These are phyloP conservation scores for Rubia peregrina DNA, from an alignment of 305 asterid species.

Conservation along the genomic window DNA sequence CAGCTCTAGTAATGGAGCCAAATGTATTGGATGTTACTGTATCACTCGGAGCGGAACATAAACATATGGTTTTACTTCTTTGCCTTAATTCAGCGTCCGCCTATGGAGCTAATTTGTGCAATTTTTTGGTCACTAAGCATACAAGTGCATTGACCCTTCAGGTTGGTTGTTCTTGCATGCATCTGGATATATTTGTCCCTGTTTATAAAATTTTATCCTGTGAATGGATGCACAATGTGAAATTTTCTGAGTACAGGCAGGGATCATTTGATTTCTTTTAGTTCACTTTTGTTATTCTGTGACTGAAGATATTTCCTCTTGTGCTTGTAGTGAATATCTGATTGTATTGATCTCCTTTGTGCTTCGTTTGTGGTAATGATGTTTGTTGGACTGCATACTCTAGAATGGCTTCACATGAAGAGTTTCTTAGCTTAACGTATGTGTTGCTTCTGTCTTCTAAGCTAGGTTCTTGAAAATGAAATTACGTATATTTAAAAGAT, in stretches of 20 bases:
- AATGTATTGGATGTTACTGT: constrained; percentile 50
- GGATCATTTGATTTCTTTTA: neutral
- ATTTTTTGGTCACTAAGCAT: constrained; percentile 92
- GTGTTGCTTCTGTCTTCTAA: neutral
- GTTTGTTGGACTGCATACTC: neutral
- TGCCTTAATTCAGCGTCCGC: constrained; percentile 75
- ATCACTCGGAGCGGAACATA: constrained; percentile 51
- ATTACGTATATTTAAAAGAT: neutral
- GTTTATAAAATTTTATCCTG: neutral
- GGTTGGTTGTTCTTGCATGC: constrained; percentile 35
- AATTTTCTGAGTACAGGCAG: neutral
- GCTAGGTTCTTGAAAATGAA: neutral
- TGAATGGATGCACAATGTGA: neutral
- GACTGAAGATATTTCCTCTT: neutral
- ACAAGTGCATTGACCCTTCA: constrained; percentile 96
- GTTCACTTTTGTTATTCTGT: neutral
- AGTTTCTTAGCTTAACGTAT: neutral
- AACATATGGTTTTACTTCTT: constrained; percentile 65
- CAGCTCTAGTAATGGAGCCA: constrained; percentile 72
- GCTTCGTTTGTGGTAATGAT: neutral
- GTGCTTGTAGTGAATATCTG: neutral
- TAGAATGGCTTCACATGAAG: neutral
- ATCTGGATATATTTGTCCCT: neutral
- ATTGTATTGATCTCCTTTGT: neutral
- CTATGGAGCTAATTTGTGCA: constrained; percentile 86